A percentile compares a stretch with the other conserved stretches of the same genome.
Evolutionary conservation across 2,329 filamentous ascomycete species (phyloP).

Genomic region (Colletotrichum sp.): DNA sequence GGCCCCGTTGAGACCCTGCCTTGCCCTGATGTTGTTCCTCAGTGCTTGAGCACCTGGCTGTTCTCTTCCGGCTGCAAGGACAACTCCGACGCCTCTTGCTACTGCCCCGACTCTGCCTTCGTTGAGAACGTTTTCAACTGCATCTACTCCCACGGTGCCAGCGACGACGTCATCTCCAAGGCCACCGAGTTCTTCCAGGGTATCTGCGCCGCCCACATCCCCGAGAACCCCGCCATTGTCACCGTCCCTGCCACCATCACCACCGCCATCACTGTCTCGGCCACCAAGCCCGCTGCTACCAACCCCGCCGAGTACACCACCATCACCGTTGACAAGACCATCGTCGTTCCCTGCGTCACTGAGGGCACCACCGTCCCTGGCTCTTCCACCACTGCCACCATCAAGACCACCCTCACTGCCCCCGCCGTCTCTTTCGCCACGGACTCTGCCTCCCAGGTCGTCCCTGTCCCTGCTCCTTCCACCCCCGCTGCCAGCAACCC

Average conservation of each 20-base stretch:
- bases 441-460: slow-evolving; percentile 35
- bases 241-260: slow-evolving; percentile 73
- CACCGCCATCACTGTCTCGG: slow-evolving; percentile 61
- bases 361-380: slow-evolving; percentile 51
- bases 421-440: slow-evolving; percentile 58
- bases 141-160: slow-evolving; percentile 76
- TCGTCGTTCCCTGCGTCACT: slow-evolving; percentile 57
- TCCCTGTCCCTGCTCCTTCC: slow-evolving; percentile 45
- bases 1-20: slow-evolving; percentile 50
- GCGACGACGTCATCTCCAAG: slow-evolving; percentile 68
- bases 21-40: slow-evolving; percentile 77
- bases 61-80: slow-evolving; percentile 72
- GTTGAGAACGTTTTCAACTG: slow-evolving; percentile 82
- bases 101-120: slow-evolving; percentile 81
- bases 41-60: slow-evolving; percentile 93
- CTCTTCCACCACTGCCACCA: slow-evolving; percentile 51
- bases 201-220: slow-evolving; percentile 80
- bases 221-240: slow-evolving; percentile 83
- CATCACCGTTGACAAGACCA: slow-evolving; percentile 50
- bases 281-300: slow-evolving; percentile 53
- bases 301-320: slow-evolving; percentile 54
- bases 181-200: slow-evolving; percentile 88
- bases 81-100: slow-evolving; percentile 85
- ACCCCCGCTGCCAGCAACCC: slow-evolving; percentile 26
- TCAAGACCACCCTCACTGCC: slow-evolving; percentile 57